phyloP scores from a whole-genome alignment of 202 grass and related monocot species.

The Thinopyrum obtusiflorum region DNA sequence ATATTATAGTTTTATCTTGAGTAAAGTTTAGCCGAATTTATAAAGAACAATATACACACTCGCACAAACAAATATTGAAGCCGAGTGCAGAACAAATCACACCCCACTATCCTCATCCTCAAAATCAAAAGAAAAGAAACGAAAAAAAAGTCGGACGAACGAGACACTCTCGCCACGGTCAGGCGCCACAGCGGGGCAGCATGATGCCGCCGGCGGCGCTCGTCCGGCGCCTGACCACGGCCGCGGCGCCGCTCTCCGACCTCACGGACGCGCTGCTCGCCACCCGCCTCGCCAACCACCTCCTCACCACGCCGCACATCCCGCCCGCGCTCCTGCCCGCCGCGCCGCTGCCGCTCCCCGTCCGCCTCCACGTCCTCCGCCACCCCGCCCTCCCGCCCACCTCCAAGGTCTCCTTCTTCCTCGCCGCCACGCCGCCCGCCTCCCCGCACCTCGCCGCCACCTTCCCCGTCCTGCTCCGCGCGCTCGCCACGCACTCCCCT shows the following conservation, averaged over 20 bases:
- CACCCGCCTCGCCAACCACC: conserved; percentile 38
- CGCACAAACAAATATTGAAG: too few species aligned
- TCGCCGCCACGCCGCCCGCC: conserved; percentile 29
- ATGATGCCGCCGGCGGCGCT: conserved; percentile 8
- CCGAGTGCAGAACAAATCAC: too few species aligned
- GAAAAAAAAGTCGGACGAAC: too few species aligned
- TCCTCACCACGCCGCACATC: conserved; percentile 39
- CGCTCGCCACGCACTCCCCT: conserved; percentile 41
- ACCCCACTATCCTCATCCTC: too few species aligned
- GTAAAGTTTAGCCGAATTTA: too few species aligned
- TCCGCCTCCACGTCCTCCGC: conserved; percentile 44
- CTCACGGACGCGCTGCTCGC: conserved; percentile 51
- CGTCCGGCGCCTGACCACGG: conserved; percentile 25
- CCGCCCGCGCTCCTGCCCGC: conserved; percentile 31
- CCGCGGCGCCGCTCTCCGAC: conserved; percentile 27
- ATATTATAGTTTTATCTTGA: too few species aligned
- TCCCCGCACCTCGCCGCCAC: conserved; percentile 38
- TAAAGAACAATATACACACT: too few species aligned
- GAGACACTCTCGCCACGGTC: too few species aligned
- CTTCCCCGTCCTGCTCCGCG: conserved; percentile 49
- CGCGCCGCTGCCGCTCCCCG: conserved; percentile 42
- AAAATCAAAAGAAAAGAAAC: too few species aligned
- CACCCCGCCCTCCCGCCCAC: conserved; percentile 45
- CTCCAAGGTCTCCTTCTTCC: conserved; percentile 53
- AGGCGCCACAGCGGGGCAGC: too few species aligned